Base-by-base conservation (phyloP, 371 early-diverging fungal genomes). In the Actinomucor elegans region DNA sequence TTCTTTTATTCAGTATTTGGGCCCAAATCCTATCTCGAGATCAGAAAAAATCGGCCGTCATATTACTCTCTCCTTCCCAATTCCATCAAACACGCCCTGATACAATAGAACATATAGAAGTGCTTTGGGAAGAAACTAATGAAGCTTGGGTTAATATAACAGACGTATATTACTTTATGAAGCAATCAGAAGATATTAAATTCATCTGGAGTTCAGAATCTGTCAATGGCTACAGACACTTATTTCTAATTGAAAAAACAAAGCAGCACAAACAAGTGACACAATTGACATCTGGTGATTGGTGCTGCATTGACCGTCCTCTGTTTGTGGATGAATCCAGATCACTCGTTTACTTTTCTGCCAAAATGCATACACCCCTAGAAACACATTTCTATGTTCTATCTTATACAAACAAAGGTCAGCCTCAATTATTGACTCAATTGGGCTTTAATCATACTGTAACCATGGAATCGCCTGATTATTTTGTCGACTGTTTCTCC, bases 361-460 rank as follows among this genome's bases (percentile, higher is more conserved):
- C 81, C 4, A 87, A 84, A 38, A 65, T 67, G 23, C 88, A 89
- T 35, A 77, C 82, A 0, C 84, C 87, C 1, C 55, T 89, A 2
- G 90, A 90, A 56, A 52, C 73, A 0, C 89, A 90, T 48, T 69
- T 92, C 9, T 92, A 89, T 62, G 88, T 83, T 1, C 57, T 73
- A 2, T 64, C 73, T 20, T 86, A 64, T 59, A 65, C 61, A 5
- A 36, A 53, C 15, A 48, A 53, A 0, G 51, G 9, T 0, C 12
- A 31, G 10, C 65, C 76, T 1, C 34, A 23, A n/a, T 71, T 83
- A 3, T 42, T 87, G 11, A 87, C 89, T 0, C 57, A 68, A 23
- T 62, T 73, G 9, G 88, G 88, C 9, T 79, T 68, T 35, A 83
- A 79, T 41, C 87, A 89, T 49, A 57, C 55, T 1, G 65, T 80